These are phyloP conservation scores for Umbelopsis ramanniana DNA, from an alignment of 192 early-diverging fungal genomes.

Conservation along the genomic window DNA sequence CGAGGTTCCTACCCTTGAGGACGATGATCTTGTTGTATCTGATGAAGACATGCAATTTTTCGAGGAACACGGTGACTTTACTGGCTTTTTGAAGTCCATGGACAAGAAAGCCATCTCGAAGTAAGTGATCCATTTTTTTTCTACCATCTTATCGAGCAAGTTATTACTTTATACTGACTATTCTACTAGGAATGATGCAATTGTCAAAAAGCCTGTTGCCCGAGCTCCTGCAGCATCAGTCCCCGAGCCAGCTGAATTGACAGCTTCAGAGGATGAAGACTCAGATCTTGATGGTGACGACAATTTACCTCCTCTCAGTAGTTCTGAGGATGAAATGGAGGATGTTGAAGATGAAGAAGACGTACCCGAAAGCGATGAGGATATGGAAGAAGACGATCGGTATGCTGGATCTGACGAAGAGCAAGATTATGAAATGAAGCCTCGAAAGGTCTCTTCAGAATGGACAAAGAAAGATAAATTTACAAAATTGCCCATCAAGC, in stretches of 20 bases:
- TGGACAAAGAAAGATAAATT: constrained; percentile 59
- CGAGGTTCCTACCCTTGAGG: constrained; percentile 45
- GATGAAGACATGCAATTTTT: constrained; percentile 80
- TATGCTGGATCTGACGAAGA: constrained; percentile 58
- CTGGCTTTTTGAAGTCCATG: constrained; percentile 66
- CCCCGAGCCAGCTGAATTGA: constrained; percentile 38
- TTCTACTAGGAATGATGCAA: constrained; percentile 39
- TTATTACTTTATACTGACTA: background rate
- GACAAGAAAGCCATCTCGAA: constrained; percentile 65
- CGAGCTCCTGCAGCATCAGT: constrained; percentile 31
- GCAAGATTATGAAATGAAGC: constrained; percentile 66
- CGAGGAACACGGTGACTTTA: constrained; percentile 63
- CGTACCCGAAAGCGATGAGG: constrained; percentile 32
- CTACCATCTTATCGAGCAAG: background rate
- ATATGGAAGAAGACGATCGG: constrained; percentile 23
- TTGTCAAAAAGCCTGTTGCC: constrained; percentile 44
- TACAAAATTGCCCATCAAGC: constrained; percentile 72
- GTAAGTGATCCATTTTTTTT: constrained; percentile 45
- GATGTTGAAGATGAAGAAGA: constrained; percentile 43
- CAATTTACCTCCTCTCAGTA: constrained; percentile 8
- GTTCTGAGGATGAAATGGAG: constrained; percentile 27
- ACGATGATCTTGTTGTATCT: constrained; percentile 65
- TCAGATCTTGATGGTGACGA: constrained; percentile 48
- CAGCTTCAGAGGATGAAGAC: constrained; percentile 53
- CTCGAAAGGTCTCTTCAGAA: constrained; percentile 54